Conservation (phyloP, 1,139 yeast genomes). For the Meyerozyma smithsonii region DNA sequence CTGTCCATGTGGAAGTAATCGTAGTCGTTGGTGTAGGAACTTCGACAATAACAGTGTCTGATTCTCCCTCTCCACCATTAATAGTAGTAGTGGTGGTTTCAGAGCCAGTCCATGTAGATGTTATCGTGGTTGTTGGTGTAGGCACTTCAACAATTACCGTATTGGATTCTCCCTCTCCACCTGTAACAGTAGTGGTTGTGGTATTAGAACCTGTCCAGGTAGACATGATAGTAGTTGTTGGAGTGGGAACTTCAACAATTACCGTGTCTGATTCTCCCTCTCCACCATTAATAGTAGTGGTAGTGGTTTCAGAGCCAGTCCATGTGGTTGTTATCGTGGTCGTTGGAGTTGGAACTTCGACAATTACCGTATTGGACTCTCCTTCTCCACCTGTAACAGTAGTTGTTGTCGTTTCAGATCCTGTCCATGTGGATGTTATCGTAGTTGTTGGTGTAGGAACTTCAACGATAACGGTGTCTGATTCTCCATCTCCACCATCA, state of each 20-base stretch:
- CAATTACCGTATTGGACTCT: constrained; percentile 8
- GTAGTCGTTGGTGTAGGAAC: constrained; percentile 11
- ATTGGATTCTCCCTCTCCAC: constrained; percentile 9
- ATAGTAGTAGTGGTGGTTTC: constrained; percentile 8
- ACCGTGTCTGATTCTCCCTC: constrained; percentile 10
- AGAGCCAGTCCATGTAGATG: constrained; percentile 14
- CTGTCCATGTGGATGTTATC: constrained; percentile 9
- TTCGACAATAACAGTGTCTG: constrained; percentile 5
- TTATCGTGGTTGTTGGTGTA: constrained; percentile 5
- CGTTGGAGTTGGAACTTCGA: constrained; percentile 9
- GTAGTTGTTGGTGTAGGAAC: constrained; percentile 8
- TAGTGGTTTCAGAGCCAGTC: constrained; percentile 7
- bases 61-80: constrained; percentile 9
- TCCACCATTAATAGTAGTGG: constrained; percentile 3
- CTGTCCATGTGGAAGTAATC: constrained; percentile 12
- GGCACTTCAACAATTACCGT: constrained; percentile 19
- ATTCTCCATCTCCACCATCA: constrained; percentile 6
- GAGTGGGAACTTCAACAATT: constrained; percentile 11
- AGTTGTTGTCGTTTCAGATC: constrained; percentile 6
- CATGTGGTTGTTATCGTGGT: constrained; percentile 6
- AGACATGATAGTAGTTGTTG: constrained; percentile 7
- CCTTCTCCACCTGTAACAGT: constrained; percentile 5
- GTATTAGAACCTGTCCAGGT: constrained; percentile 8
- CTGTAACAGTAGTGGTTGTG: constrained; percentile 5
- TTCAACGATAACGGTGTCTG: constrained; percentile 9